Evolutionary conservation across 1,284 basidiomycete species (phyloP).

Genomic region (Phlebopus sp.): DNA sequence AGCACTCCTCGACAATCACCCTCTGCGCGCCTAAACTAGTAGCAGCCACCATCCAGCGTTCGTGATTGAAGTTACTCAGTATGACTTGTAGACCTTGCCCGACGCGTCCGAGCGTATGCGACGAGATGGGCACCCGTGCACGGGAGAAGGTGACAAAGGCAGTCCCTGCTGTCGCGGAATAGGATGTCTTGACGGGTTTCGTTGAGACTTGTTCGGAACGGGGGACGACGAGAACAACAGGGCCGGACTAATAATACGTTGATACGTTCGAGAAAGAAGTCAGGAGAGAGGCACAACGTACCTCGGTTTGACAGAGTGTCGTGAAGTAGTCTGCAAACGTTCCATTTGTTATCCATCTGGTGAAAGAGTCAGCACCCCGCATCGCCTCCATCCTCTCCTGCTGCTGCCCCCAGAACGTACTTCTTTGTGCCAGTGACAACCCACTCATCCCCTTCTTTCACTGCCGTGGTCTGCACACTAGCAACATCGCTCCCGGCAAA

Average conservation of each 20-base stretch:
- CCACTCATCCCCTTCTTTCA: conserved; percentile 81
- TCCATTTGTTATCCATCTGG: conserved; percentile 92
- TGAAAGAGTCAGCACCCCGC: background rate
- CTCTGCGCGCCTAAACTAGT: conserved; percentile 71
- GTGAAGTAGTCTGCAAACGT: conserved; percentile 80
- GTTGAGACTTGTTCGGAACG: conserved; percentile 82
- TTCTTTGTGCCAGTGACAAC: conserved; percentile 89
- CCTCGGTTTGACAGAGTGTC: conserved; percentile 69
- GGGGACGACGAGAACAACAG: conserved; percentile 85
- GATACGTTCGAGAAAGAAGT: conserved; percentile 6
- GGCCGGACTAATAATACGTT: conserved; percentile 71
- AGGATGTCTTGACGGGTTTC: conserved; percentile 88
- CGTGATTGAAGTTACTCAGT: conserved; percentile 83
- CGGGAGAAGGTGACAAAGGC: conserved; percentile 93
- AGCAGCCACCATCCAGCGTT: conserved; percentile 83
- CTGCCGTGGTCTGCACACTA: conserved; percentile 82
- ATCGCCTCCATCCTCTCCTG: too few relatives aligned
- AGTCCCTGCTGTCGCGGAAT: conserved; percentile 84
- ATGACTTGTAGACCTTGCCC: conserved; percentile 87
- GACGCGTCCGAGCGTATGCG: conserved; percentile 84
- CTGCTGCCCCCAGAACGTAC: conserved; percentile 28
- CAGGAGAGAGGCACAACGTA: conserved; percentile 16
- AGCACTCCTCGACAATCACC: conserved; percentile 72
- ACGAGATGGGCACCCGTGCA: conserved; percentile 75
- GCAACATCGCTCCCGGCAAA: conserved; percentile 94